phyloP scores from a whole-genome alignment of 1,284 basidiomycete genomes.

The Phylloboletellus chloephorus region DNA sequence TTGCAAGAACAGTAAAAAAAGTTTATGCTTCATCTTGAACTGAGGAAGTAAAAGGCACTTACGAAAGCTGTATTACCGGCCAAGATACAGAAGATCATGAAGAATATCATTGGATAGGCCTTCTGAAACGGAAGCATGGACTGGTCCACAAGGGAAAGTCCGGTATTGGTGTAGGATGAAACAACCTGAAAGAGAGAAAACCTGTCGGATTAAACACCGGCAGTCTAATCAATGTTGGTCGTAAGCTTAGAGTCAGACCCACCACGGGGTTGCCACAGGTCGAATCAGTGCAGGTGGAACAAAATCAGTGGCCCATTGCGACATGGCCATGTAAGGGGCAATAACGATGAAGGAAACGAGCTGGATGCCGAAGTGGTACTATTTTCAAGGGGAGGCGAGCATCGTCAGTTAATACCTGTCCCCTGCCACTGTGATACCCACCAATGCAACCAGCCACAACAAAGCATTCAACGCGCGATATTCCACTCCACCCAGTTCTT shows the following conservation, averaged over 20 bases:
- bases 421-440: conserved; percentile 27
- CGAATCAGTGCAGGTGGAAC: conserved; percentile 49
- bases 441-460: conserved; percentile 68
- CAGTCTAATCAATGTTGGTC: neutral
- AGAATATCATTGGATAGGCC: conserved; percentile 71
- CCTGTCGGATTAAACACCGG: conserved; percentile 40
- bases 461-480: conserved; percentile 83
- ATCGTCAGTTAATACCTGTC: neutral
- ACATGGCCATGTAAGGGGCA: conserved; percentile 67
- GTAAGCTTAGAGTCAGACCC: conserved; percentile 6
- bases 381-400: conserved; percentile 2
- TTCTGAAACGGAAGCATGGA: conserved; percentile 86
- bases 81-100: conserved; percentile 53
- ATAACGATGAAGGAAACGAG: conserved; percentile 66
- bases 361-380: conserved; percentile 75
- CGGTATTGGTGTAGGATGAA: conserved; percentile 88
- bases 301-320: conserved; percentile 53
- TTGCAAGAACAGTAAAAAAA: conserved; percentile 24
- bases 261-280: conserved; percentile 59
- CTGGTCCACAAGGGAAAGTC: conserved; percentile 82
- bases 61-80: conserved; percentile 93
- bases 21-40: neutral
- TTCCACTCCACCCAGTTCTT: conserved; percentile 93
- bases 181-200: conserved; percentile 83
- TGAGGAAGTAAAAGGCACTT: conserved; percentile 39